phyloP scores from a whole-genome alignment of 371 early-diverging fungal genomes.

The Paraphysoderma sedebokerense region DNA sequence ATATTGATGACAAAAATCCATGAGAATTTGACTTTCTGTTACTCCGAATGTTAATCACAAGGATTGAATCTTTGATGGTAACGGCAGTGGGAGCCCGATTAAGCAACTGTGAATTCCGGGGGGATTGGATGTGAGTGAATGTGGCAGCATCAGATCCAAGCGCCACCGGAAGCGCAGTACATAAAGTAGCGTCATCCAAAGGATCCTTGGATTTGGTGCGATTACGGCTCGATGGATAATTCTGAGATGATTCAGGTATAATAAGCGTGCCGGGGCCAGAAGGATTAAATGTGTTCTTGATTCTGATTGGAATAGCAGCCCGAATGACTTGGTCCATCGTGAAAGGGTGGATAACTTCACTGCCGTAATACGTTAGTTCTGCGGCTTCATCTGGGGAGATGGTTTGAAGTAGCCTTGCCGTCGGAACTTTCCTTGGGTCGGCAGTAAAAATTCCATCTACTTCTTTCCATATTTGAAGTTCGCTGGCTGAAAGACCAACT shows the following conservation, averaged over 20 bases:
- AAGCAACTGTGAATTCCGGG: too few relatives aligned
- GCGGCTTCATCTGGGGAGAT: slow-evolving; percentile 97
- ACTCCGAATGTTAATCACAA: slow-evolving; percentile 84
- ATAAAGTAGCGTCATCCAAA: too few relatives aligned
- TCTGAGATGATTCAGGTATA: too few relatives aligned
- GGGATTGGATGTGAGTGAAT: too few relatives aligned
- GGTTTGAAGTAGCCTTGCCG: slow-evolving; percentile 67
- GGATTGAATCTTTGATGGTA: slow-evolving; percentile 88
- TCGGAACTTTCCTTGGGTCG: slow-evolving; percentile 91
- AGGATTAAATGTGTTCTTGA: slow-evolving; percentile 92
- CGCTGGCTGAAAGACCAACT: slow-evolving; percentile 49
- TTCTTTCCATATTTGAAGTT: slow-evolving; percentile 97
- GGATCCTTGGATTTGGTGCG: too few relatives aligned
- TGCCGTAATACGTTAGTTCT: slow-evolving; percentile 95
- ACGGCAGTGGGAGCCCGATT: slow-evolving; percentile 71
- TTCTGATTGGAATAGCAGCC: slow-evolving; percentile 87
- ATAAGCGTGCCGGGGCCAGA: slow-evolving; percentile 81
- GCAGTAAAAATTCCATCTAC: slow-evolving; percentile 98
- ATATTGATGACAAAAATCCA: slow-evolving; percentile 89
- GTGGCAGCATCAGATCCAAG: too few relatives aligned
- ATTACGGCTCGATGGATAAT: too few relatives aligned
- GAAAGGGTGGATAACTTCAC: slow-evolving; percentile 96
- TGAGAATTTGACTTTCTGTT: slow-evolving; percentile 86
- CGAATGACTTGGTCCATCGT: slow-evolving; percentile 98
- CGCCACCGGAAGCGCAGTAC: too few relatives aligned